phyloP scores from a whole-genome alignment of 2,329 filamentous ascomycete genomes.

The Fusarium zealandicum region DNA sequence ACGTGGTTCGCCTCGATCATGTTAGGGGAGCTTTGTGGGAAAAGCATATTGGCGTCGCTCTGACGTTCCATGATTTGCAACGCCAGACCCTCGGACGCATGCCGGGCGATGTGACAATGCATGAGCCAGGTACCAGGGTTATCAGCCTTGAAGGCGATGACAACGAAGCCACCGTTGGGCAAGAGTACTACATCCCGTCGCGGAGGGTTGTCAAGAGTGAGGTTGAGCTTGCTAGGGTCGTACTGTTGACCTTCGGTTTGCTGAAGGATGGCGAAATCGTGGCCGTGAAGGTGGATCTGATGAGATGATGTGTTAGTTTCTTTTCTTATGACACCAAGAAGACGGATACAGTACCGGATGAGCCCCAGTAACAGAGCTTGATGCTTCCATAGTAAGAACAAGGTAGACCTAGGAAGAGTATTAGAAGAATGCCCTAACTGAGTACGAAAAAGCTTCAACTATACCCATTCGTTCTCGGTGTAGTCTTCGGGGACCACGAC shows the following conservation, averaged over 20 bases:
- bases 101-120: constrained; percentile 59
- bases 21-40: not conserved
- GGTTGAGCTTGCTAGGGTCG: constrained; percentile 17
- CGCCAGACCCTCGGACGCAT: constrained; percentile 46
- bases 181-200: constrained; percentile 60
- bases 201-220: constrained; percentile 52
- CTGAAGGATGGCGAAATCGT: constrained; percentile 34
- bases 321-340: accelerated
- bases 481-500: constrained; percentile 32
- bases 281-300: constrained; percentile 37
- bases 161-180: constrained; percentile 50
- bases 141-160: constrained; percentile 55
- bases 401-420: constrained; percentile 17
- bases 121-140: constrained; percentile 59
- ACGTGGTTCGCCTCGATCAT: constrained; percentile 22
- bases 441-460: accelerated
- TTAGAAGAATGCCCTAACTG: not conserved
- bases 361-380: constrained; percentile 1
- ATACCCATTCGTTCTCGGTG: constrained; percentile 31
- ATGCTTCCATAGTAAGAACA: constrained; percentile 22
- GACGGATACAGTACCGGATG: constrained; percentile 29
- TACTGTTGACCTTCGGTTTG: constrained; percentile 19
- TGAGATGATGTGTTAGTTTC: not conserved
- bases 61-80: constrained; percentile 36
- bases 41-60: constrained; percentile 12